phyloP scores from a whole-genome alignment of 164 flowering plant species.

The Houttuynia cordata region DNA sequence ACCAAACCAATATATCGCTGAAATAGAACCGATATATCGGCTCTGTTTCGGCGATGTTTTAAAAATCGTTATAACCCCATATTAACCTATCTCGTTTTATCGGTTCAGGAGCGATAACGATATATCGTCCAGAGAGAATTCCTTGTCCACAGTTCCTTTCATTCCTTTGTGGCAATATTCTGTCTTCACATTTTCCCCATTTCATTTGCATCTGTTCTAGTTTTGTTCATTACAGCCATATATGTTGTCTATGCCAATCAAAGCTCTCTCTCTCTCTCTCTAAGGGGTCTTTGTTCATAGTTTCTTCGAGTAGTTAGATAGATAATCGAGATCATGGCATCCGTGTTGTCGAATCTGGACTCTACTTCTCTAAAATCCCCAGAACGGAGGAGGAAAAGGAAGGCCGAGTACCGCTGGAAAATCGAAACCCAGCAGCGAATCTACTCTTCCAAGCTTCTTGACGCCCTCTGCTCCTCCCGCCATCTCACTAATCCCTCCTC shows the following conservation, averaged over 20 bases:
- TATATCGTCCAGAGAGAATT: too few relatives aligned
- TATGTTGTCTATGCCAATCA: not conserved
- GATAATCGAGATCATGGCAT: too few relatives aligned
- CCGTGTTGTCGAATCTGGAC: slow-evolving; percentile 4
- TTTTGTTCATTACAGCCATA: too few relatives aligned
- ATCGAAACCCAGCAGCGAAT: slow-evolving; percentile 30
- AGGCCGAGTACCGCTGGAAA: slow-evolving; percentile 16
- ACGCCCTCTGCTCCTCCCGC: slow-evolving; percentile 41
- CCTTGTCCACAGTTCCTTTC: too few relatives aligned
- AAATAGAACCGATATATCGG: too few relatives aligned
- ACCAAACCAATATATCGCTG: too few relatives aligned
- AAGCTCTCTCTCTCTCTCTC: not conserved
- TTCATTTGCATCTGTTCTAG: not conserved
- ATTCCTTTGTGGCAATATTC: not conserved
- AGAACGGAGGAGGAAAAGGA: slow-evolving; percentile 9
- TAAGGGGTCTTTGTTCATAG: not conserved
- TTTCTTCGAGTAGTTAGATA: too few relatives aligned
- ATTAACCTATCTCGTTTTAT: too few relatives aligned
- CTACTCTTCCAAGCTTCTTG: slow-evolving; percentile 56
- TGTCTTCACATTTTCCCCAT: not conserved
- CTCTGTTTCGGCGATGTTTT: too few relatives aligned
- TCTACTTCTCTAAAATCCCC: slow-evolving; percentile 3
- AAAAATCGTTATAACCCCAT: too few relatives aligned
- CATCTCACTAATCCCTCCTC: too few relatives aligned
- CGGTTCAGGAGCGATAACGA: too few relatives aligned